Conservation (phyloP, 768 basidiomycete genomes). For the Russula dissimulans region DNA sequence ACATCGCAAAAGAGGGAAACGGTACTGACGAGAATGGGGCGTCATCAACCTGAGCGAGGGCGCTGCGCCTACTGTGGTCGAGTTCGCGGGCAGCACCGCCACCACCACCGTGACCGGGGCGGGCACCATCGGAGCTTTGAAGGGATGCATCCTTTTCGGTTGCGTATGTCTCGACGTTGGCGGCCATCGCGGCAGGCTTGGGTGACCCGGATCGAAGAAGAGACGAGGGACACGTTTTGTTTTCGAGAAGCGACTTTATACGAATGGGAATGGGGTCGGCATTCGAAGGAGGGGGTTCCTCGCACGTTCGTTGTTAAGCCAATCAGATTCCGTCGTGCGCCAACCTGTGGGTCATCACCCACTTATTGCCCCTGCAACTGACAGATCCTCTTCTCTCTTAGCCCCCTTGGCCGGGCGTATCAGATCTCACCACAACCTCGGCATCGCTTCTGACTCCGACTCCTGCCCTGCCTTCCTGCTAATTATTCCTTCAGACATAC, state of each 20-base stretch:
- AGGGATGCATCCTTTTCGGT: constrained; percentile 10
- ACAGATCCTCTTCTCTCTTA: too few species aligned
- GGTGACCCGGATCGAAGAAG: not conserved
- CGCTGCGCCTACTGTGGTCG: constrained; percentile 67
- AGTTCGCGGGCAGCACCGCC: constrained; percentile 26
- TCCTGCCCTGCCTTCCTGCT: too few species aligned
- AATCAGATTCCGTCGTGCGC: not conserved
- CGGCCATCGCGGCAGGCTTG: constrained; percentile 1
- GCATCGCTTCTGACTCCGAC: too few species aligned
- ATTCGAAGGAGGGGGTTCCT: not conserved
- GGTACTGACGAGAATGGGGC: constrained; percentile 66
- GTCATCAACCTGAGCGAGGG: constrained; percentile 80
- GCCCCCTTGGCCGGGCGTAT: not conserved
- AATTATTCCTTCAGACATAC: too few species aligned
- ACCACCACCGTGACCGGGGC: not conserved
- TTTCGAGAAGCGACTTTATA: not conserved
- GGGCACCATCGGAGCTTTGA: not conserved
- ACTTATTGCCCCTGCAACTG: not conserved
- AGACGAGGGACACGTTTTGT: not conserved
- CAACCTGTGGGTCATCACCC: not conserved
- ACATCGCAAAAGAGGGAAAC: too few species aligned
- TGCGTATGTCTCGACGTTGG: not conserved
- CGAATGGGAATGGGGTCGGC: too few species aligned
- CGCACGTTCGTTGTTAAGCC: constrained; percentile 15
- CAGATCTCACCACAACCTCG: not conserved